Evolutionary conservation across 305 asterid species (phyloP).

Genomic region (Fraxinus greggii): DNA sequence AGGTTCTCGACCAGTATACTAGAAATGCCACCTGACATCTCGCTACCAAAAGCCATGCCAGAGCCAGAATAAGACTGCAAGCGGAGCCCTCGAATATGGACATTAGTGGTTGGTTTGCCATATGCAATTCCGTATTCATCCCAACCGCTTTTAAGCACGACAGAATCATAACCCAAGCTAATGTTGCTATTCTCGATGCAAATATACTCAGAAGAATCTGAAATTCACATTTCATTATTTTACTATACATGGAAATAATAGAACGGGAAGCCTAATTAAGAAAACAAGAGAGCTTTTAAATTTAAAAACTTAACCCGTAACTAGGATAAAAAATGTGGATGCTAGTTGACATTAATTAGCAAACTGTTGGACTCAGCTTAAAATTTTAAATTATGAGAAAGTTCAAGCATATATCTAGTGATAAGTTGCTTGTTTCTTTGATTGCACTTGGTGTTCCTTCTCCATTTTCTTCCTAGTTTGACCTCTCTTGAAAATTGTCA

Average conservation of each 20-base stretch:
- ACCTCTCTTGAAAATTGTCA: neutral
- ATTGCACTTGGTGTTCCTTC: neutral
- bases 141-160: conserved; percentile 96
- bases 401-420: neutral
- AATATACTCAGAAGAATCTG: conserved; percentile 85
- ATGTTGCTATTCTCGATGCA: conserved; percentile 95
- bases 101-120: conserved; percentile 50
- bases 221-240: conserved; percentile 5
- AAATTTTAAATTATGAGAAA: neutral
- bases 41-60: conserved; percentile 82
- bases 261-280: neutral
- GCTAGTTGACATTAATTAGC: neutral
- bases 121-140: conserved; percentile 89
- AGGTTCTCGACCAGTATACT: conserved; percentile 52
- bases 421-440: neutral
- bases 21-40: conserved; percentile 98
- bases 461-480: neutral
- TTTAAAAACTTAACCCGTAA: neutral
- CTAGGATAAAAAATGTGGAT: neutral
- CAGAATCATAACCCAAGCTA: conserved; percentile 69
- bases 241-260: neutral
- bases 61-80: conserved; percentile 64
- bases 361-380: neutral
- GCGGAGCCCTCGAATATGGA: conserved; percentile 55
- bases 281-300: neutral